phyloP scores from a whole-genome alignment of 1,284 basidiomycete genomes.

The Trametes polyzona region DNA sequence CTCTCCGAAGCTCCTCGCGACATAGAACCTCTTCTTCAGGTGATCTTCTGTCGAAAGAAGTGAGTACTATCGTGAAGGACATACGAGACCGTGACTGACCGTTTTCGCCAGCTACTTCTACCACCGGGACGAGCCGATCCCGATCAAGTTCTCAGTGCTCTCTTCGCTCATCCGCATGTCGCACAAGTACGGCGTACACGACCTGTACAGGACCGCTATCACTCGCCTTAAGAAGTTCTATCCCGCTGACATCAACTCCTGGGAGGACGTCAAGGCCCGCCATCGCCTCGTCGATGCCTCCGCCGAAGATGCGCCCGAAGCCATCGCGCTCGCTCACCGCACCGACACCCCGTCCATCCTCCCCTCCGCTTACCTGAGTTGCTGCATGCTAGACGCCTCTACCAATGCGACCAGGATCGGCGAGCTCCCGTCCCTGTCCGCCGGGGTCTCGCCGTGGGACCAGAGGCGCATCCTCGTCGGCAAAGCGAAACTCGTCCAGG shows the following conservation, averaged over 20 bases:
- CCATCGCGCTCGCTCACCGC: slow-evolving; percentile 6
- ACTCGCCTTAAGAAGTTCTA: slow-evolving; percentile 15
- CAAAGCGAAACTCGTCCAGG: not conserved
- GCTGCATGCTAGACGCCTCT: slow-evolving; percentile 2
- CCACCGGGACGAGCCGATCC: not conserved
- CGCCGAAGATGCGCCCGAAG: not conserved
- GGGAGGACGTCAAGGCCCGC: not conserved
- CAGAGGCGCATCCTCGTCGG: not conserved
- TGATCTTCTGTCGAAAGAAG: slow-evolving; percentile 16
- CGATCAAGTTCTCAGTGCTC: slow-evolving; percentile 1
- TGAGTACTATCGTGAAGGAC: not conserved
- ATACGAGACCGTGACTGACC: not conserved
- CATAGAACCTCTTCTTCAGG: slow-evolving; percentile 16
- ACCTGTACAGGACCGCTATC: slow-evolving; percentile 13
- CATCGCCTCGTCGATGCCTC: not conserved
- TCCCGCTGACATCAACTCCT: not conserved
- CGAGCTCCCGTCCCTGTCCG: not conserved
- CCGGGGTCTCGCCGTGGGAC: not conserved
- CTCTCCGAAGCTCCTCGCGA: slow-evolving; percentile 21
- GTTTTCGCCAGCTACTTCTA: slow-evolving; percentile 9
- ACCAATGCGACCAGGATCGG: not conserved
- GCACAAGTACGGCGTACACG: slow-evolving; percentile 20
- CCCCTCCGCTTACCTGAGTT: slow-evolving; percentile 8
- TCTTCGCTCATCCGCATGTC: slow-evolving; percentile 16
- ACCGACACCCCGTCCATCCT: slow-evolving; percentile 6